Base-by-base conservation (phyloP, 306 rosid genomes). In the Delonix regia region DNA sequence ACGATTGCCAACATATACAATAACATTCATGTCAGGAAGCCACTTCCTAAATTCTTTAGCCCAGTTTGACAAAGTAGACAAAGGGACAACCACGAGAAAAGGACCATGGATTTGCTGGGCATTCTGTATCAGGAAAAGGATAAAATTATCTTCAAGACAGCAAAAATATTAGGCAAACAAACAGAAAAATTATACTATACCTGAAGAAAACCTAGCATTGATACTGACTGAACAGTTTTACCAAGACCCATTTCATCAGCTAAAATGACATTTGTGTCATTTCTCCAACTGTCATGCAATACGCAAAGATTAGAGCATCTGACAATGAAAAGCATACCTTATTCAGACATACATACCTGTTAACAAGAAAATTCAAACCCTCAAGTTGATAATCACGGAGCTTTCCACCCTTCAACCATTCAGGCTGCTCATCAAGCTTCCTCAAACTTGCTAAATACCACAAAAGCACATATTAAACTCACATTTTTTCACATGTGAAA, bases 221-320 rank as follows among this genome's bases (percentile, higher is more conserved):
- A 96, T 56, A 96, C 99, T 48, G 98, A 93, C 82, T 96, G 99
- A 74, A 96, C 97, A 81, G 99, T 96, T 86, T 96, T 96, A 44
- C 99, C 99, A 76, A 96, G 99, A 77, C 99, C 99, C 99, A 96
- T 96, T 86, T 96, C 99, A 93, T 96, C 99, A 72, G 99, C 99
- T 90, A 96, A 93, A 83, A 96, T 96, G 78, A 96, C 98, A 86
- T 93, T 96, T 62, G 99, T 96, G 85, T 96, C 97, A 85, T 96
- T 96, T 81, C 99, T 93, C 99, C 99, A 96, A 75, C 99, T 96
- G 87, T 85, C 77, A 86, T 51, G 79, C 71, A 87, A 83, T 28
- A 78, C 34, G 73, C 27, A 36, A 52, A 53, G 39, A 77, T 86
- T 72, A 87, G 82, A 76, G 80, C 55, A 78, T 59, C 78, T 75